Conservation (phyloP, 257 asterid genomes). For the Mitragyna speciosa region DNA sequence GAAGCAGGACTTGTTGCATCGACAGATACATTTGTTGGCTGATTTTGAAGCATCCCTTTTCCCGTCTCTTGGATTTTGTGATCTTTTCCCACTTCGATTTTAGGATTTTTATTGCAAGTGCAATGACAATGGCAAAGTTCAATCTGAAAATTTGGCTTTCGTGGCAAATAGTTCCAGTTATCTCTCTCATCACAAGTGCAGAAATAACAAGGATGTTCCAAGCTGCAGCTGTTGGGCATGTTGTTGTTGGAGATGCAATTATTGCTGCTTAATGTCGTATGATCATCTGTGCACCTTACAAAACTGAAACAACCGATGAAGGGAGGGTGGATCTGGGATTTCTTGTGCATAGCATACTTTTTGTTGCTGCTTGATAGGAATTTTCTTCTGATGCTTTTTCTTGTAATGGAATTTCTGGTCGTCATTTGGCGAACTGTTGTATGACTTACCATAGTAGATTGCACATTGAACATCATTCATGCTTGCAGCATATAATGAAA, state of each 20-base stretch:
- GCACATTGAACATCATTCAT: slow-evolving; percentile 35
- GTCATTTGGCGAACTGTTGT: slow-evolving; percentile 19
- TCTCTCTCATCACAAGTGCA: slow-evolving; percentile 12
- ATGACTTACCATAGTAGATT: slow-evolving; percentile 42
- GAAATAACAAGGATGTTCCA: slow-evolving; percentile 28
- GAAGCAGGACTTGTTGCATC: background rate
- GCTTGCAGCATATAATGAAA: slow-evolving; percentile 22
- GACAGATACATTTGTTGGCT: background rate
- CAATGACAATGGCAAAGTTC: slow-evolving; percentile 4
- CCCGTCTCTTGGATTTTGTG: background rate
- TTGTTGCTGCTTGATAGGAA: slow-evolving; percentile 11
- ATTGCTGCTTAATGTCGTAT: background rate
- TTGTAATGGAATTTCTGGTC: slow-evolving; percentile 20
- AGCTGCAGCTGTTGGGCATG: slow-evolving; percentile 19
- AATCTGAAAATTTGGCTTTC: slow-evolving; percentile 1
- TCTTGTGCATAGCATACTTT: slow-evolving; percentile 17
- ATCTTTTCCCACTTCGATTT: background rate
- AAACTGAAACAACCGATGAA: slow-evolving; percentile 11
- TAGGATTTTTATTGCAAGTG: background rate
- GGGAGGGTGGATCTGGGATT: slow-evolving; percentile 2
- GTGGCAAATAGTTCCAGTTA: slow-evolving; percentile 1
- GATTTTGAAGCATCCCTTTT: background rate
- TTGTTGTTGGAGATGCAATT: slow-evolving; percentile 8
- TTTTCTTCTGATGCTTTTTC: slow-evolving; percentile 24
- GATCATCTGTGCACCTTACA: slow-evolving; percentile 3